These are phyloP conservation scores for Lipomyces yamadae DNA, from an alignment of 805 yeast species.

Conservation along the genomic window DNA sequence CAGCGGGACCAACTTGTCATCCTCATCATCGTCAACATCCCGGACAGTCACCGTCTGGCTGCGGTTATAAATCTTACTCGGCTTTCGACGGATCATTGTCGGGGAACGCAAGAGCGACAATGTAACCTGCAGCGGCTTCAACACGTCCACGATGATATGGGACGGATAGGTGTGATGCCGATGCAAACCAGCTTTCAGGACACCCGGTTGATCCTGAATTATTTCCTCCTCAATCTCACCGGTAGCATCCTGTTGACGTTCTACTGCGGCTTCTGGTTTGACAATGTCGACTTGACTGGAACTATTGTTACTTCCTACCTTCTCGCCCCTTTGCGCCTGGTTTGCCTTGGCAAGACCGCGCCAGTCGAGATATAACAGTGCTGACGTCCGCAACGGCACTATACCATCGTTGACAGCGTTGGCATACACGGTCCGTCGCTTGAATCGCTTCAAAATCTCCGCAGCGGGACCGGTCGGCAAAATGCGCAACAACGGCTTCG, in stretches of 20 bases:
- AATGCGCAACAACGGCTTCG: constrained; percentile 70
- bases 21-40: constrained; percentile 27
- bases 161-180: constrained; percentile 5
- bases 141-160: constrained; percentile 9
- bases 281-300: constrained; percentile 46
- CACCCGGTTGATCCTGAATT: constrained; percentile 3
- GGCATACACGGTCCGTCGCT: constrained; percentile 81
- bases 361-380: constrained; percentile 85
- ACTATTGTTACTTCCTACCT: constrained; percentile 11
- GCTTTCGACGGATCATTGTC: constrained; percentile 37
- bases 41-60: constrained; percentile 38
- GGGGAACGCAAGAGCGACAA: constrained; percentile 45
- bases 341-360: constrained; percentile 64
- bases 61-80: constrained; percentile 41
- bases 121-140: constrained; percentile 37
- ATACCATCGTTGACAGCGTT: constrained; percentile 93
- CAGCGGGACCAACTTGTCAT: constrained; percentile 37
- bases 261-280: constrained; percentile 11
- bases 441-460: constrained; percentile 62
- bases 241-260: constrained; percentile 10
- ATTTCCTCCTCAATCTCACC: constrained; percentile 16
- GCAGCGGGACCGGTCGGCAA: constrained; percentile 80
- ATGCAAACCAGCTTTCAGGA: constrained; percentile 1
- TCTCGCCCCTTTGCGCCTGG: constrained; percentile 42
- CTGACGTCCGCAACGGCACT: constrained; percentile 87